Conservation (phyloP, 345 rosid species). For the Diplotaxis tenuifolia region DNA sequence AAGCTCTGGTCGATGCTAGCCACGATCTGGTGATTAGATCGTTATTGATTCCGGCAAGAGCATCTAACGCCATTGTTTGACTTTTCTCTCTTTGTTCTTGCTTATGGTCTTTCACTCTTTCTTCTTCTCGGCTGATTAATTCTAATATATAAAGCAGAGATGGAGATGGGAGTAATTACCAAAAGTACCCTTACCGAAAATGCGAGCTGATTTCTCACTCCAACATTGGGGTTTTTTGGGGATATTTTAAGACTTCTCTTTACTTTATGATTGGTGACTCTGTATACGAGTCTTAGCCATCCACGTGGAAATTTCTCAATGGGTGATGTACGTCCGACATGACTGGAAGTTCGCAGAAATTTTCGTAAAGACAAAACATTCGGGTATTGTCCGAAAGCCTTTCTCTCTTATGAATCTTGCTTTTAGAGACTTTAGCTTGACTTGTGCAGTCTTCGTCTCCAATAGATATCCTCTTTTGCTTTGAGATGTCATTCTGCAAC, state of each 20-base stretch:
- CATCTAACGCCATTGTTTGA: conserved; percentile 31
- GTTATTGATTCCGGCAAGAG: conserved; percentile 24
- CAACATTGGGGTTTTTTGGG: background rate
- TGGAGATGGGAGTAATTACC: background rate
- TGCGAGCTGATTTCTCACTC: background rate
- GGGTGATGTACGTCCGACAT: conserved; percentile 15
- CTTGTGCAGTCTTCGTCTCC: conserved; percentile 1
- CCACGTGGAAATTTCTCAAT: background rate
- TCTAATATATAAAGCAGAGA: background rate
- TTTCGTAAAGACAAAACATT: background rate
- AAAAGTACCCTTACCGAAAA: conserved; percentile 6
- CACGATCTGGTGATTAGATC: conserved; percentile 48
- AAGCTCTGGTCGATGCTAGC: conserved; percentile 41
- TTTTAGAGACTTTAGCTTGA: background rate
- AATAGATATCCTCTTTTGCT: background rate
- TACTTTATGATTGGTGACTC: background rate
- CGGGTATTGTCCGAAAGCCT: background rate
- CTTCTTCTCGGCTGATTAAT: background rate
- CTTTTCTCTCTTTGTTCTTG: background rate
- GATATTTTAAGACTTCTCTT: background rate
- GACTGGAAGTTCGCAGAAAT: conserved; percentile 15
- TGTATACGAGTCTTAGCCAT: background rate
- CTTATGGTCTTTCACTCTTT: conserved; percentile 6
- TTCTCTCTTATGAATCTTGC: background rate
- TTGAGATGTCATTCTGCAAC: background rate